phyloP scores from a whole-genome alignment of 164 flowering plant species.

The Santalum album region DNA sequence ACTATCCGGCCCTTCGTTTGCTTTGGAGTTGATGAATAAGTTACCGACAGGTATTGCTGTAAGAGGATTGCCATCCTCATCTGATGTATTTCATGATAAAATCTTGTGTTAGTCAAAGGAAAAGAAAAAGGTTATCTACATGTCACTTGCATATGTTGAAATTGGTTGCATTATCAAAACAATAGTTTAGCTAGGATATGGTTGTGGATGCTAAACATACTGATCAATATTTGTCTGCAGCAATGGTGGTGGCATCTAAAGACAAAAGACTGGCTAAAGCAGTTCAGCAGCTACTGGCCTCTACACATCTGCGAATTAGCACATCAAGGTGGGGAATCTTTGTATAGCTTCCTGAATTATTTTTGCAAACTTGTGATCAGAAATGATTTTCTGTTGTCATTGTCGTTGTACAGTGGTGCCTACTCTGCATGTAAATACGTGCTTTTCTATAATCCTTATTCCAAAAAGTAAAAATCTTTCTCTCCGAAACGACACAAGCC shows the following conservation, averaged over 20 bases:
- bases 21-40: conserved; percentile 76
- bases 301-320: conserved; percentile 71
- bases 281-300: conserved; percentile 84
- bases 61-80: no score
- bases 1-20: conserved; percentile 95
- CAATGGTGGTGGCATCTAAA: conserved; percentile 94
- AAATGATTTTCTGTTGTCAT: no score
- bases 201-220: not conserved
- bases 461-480: no score
- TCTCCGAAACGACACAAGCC: no score
- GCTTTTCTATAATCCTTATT: no score
- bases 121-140: no score
- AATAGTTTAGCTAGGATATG: not conserved
- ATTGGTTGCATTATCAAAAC: not conserved
- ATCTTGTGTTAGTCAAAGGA: no score
- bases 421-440: no score
- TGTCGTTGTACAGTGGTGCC: no score
- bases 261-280: conserved; percentile 79
- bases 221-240: conserved; percentile 29
- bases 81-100: no score
- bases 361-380: not conserved
- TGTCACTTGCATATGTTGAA: conserved; percentile 19
- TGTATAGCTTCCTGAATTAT: not conserved
- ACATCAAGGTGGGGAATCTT: conserved; percentile 58
- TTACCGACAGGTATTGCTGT: conserved; percentile 98